Conservation (phyloP, 805 yeast genomes). For the Ogataea neopini region DNA sequence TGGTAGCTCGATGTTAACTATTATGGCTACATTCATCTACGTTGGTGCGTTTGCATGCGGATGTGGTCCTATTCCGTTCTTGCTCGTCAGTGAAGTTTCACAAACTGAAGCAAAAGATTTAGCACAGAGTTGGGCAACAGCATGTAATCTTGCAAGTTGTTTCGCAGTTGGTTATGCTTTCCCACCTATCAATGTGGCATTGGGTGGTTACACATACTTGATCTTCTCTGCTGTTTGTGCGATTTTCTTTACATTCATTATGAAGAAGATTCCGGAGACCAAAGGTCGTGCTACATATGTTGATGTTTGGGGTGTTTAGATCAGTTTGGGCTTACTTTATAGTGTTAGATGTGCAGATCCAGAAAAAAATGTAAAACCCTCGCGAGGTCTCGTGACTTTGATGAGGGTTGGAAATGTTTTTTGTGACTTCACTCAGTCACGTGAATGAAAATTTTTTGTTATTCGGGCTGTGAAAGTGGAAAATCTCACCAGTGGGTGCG, state of each 20-base stretch:
- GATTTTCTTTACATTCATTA: constrained; percentile 49
- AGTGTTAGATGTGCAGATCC: too few relatives aligned
- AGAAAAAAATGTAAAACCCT: background rate
- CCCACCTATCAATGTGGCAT: constrained; percentile 62
- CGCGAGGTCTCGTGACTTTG: constrained; percentile 11
- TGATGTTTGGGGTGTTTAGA: constrained; percentile 62
- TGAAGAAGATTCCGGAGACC: constrained; percentile 67
- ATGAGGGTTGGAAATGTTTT: constrained; percentile 8
- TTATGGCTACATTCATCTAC: constrained; percentile 66
- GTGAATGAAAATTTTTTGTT: constrained; percentile 15
- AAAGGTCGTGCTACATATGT: constrained; percentile 61
- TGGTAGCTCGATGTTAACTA: constrained; percentile 49
- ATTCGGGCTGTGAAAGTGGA: constrained; percentile 10
- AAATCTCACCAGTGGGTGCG: constrained; percentile 6
- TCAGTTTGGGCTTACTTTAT: too few relatives aligned
- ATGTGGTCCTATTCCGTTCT: constrained; percentile 92
- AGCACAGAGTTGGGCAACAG: constrained; percentile 92
- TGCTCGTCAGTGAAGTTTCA: constrained; percentile 85
- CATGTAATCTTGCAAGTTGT: constrained; percentile 89
- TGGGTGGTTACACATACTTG: constrained; percentile 81
- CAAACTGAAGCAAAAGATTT: constrained; percentile 75
- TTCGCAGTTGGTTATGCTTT: constrained; percentile 78
- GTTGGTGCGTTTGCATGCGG: constrained; percentile 90
- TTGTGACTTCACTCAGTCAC: background rate
- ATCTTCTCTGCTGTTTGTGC: constrained; percentile 64